Evolutionary conservation across 495 filamentous ascomycete genomes (phyloP).

Genomic region (Trichoderma parareesei): DNA sequence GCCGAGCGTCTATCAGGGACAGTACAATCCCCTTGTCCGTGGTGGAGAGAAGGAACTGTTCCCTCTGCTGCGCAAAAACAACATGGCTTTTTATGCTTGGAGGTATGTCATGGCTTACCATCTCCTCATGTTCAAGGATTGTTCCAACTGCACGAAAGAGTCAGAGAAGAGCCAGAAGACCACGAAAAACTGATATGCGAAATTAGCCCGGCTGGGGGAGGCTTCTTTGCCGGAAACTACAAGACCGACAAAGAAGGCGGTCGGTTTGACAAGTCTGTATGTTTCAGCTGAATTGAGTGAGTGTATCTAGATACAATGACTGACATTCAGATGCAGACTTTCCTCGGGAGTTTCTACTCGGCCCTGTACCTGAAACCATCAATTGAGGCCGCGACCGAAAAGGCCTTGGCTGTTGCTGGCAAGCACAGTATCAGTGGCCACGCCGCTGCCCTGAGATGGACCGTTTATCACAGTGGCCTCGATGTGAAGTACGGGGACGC

Average conservation of each 20-base stretch:
- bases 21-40: background rate
- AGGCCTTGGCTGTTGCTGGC: slow-evolving; percentile 2
- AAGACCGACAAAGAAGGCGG: slow-evolving; percentile 9
- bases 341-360: slow-evolving; percentile 16
- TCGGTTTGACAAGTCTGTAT: slow-evolving; percentile 17
- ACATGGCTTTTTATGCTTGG: slow-evolving; percentile 38
- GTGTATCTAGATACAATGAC: background rate
- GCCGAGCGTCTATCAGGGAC: background rate
- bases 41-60: slow-evolving; percentile 36
- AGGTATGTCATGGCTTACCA: slow-evolving; percentile 18
- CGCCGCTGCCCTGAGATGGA: slow-evolving; percentile 1
- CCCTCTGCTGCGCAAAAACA: slow-evolving; percentile 34
- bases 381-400: slow-evolving; percentile 15
- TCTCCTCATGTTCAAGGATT: background rate
- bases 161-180: no score
- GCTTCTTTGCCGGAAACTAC: slow-evolving; percentile 21
- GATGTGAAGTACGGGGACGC: background rate
- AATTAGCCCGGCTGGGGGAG: slow-evolving; percentile 25
- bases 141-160: background rate
- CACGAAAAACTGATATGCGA: background rate
- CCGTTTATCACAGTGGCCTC: background rate
- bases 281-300: background rate
- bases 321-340: slow-evolving; percentile 12
- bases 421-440: background rate
- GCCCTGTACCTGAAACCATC: slow-evolving; percentile 16